Conservation (phyloP, 139 green algal genomes). For the Spirogloea muscicola region DNA sequence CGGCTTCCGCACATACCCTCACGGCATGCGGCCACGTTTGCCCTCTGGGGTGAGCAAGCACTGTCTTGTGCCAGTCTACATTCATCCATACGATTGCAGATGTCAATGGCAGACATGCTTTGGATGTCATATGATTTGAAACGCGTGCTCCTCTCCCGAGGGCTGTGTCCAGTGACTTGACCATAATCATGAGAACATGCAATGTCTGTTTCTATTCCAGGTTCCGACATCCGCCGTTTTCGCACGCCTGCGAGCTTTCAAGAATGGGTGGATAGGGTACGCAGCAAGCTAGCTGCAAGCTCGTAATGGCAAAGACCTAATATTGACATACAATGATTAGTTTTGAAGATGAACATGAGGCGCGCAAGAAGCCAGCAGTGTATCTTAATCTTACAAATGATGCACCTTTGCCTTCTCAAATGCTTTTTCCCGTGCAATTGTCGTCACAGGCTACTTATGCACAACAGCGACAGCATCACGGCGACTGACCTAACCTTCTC, state of each 20-base stretch:
- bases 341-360: no score
- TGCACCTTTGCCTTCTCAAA: no score
- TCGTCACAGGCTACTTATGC: slow-evolving; percentile 22
- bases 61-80: neutral
- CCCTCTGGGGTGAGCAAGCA: no score
- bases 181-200: neutral
- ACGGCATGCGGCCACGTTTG: neutral
- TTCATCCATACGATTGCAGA: neutral
- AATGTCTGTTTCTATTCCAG: no score
- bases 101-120: slow-evolving; percentile 2
- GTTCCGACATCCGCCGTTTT: neutral
- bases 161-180: neutral
- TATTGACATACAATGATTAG: no score
- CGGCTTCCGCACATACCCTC: slow-evolving; percentile 16
- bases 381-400: no score
- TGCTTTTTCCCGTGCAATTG: no score
- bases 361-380: no score
- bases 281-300: no score
- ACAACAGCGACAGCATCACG: slow-evolving; percentile 3
- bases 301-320: no score
- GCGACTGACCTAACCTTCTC: slow-evolving; percentile 4
- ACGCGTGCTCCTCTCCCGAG: neutral
- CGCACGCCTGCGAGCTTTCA: neutral
- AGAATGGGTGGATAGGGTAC: slow-evolving; percentile 12
- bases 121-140: neutral